phyloP scores from a whole-genome alignment of 108 stramenopile species.

The Nannochloropsis salina region DNA sequence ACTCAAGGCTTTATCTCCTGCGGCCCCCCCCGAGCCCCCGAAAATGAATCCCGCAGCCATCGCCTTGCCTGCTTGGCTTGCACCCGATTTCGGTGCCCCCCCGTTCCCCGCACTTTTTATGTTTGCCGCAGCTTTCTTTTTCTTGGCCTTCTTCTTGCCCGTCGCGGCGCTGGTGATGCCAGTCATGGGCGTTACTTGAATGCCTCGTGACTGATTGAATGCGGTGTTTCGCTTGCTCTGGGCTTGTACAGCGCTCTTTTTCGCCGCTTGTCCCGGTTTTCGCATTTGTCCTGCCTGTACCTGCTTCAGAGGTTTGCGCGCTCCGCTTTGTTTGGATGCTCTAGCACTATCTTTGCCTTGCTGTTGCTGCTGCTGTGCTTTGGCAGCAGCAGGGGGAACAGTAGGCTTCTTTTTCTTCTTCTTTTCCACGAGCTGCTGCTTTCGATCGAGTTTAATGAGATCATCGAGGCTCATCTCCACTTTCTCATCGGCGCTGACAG shows the following conservation, averaged over 20 bases:
- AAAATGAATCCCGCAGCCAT: not conserved
- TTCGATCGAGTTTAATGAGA: not conserved
- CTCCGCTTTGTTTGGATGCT: not conserved
- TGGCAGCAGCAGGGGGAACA: not conserved
- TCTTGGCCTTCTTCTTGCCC: not conserved
- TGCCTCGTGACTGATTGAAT: not conserved
- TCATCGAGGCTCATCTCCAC: not conserved
- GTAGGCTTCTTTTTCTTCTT: not conserved
- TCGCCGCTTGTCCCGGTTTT: slow-evolving; percentile 4
- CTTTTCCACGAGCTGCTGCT: not conserved
- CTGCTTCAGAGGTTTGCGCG: slow-evolving; percentile 8
- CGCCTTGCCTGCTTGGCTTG: not conserved
- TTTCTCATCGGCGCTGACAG: not conserved
- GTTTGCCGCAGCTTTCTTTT: not conserved
- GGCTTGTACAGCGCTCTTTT: not conserved
- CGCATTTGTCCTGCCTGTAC: not conserved
- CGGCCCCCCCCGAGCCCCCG: not conserved
- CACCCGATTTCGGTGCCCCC: not conserved
- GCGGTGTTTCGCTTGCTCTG: slow-evolving; percentile 11
- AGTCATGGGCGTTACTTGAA: not conserved
- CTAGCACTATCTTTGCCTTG: not conserved
- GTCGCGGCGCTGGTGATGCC: not conserved
- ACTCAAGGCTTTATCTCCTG: not conserved
- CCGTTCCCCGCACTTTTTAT: not conserved
- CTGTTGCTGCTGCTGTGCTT: not conserved